Base-by-base conservation (phyloP, 148 eudicot species). In the Linanthus parryae region DNA sequence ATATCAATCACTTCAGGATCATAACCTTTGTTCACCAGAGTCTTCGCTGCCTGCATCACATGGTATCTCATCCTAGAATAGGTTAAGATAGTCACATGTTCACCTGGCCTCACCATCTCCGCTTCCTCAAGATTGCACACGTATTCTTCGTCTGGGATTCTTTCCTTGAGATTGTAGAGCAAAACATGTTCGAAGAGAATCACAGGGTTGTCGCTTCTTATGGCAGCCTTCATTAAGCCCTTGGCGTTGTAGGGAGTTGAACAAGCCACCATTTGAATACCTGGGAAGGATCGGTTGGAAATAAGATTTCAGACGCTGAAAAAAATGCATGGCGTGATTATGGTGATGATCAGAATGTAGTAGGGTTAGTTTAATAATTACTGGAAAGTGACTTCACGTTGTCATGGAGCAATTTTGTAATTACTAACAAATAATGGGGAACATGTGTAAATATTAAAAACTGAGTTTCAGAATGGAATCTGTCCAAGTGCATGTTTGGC, bases 61-160 rank as follows among this genome's bases (percentile, higher is more conserved):
- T 88, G 96, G 62, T 84, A 84, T 55, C 96, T 76, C 96, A 88
- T 88, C 29, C 96, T 48, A n/a, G 96, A 88, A 51, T 88, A 88
- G 34, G 96, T 88, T 38, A 88, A 63, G 17, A 88, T 84, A 39
- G 94, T 84, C 2, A 84, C 65, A 34, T 84, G 85, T 28, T 84
- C 84, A 29, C 96, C 94, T 0, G 94, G 96, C 69, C 96, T 69
- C 22, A 88, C 96, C 94, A 88, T 88, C 70, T 88, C 96, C 0
- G 89, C 96, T 69, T 88, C 94, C 72, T 88, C 96, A 0, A 84
- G 74, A 37, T 74, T 73, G 28, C 62, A 50, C 0, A 84, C 70
- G 34, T 84, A 88, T 33, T 88, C 94, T 61, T 88, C 96, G 51
- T 84, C 94, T 0, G 96, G 96, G 27, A 88, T 88, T 50, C 61